Evolutionary conservation across 768 basidiomycete species (phyloP), one percentile per base, ranked within the genome.

Genomic region (Floccularia luteovirens): DNA sequence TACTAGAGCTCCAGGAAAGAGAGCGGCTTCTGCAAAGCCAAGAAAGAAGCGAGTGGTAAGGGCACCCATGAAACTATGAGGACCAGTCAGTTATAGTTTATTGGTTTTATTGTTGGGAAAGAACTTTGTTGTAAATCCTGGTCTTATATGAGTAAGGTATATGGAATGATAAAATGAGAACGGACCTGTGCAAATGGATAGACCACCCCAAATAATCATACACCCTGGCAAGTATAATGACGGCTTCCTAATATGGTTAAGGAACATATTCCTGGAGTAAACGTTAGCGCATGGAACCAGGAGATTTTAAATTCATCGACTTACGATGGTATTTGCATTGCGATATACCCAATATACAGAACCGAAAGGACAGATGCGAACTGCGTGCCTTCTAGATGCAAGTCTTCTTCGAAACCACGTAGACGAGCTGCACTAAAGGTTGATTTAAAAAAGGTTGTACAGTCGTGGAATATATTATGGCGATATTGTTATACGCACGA

Each of bases 261-360:
- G 55, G 43, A 83, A 74, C 69, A 84, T 79, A 47, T 85, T 86
- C 10, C 82, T 85, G 48, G 16, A 21, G 24, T n/a, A n/a, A n/a
- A n/a, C n/a, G n/a, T n/a, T n/a, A n/a, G n/a, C n/a, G n/a, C n/a
- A n/a, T n/a, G n/a, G n/a, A n/a, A n/a, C n/a, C n/a, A n/a, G n/a
- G n/a, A n/a, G n/a, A n/a, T n/a, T n/a, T n/a, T n/a, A n/a, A 12
- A 10, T 14, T 22, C 41, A 24, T 21, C 23, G 3, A 51, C 75
- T 52, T 48, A 81, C 78, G 79, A 82, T 24, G 81, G 81, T 20
- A 83, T 66, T 54, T 84, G 82, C 82, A 83, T 82, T 23, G 80
- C 50, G 43, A 77, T 72, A 46, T 83, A 82, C 12, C 82, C 82
- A 23, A 81, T 65, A 47, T 82, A 83, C 36, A 83, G 67, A 38